phyloP scores from a whole-genome alignment of 1,139 yeast species.

The Lodderomyces parapsilosis region DNA sequence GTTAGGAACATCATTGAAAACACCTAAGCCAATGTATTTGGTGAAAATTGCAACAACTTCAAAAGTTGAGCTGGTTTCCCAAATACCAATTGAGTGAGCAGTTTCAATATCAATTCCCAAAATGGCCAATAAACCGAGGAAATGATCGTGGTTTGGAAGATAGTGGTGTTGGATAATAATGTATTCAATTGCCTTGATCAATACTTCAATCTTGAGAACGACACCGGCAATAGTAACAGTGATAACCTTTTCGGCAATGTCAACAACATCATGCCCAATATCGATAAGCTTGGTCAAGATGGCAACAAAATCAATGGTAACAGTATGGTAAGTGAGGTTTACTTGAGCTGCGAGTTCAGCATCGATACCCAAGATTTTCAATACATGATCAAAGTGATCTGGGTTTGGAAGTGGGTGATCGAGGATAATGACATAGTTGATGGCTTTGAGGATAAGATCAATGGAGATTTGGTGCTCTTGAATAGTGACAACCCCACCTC shows the following conservation, averaged over 20 bases:
- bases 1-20: background rate
- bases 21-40: background rate
- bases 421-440: constrained; percentile 1
- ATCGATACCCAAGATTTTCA: constrained; percentile 1
- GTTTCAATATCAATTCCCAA: background rate
- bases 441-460: constrained; percentile 2
- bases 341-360: background rate
- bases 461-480: background rate
- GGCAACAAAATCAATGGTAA: background rate
- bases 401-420: constrained; percentile 1
- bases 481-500: constrained; percentile 3
- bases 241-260: constrained; percentile 3
- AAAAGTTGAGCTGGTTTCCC: background rate
- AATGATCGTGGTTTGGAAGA: too few relatives aligned
- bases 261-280: background rate
- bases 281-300: background rate
- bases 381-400: background rate
- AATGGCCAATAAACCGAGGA: background rate
- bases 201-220: constrained; percentile 6
- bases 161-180: too few relatives aligned
- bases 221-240: constrained; percentile 8
- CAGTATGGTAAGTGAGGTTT: background rate
- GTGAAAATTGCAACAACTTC: background rate
- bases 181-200: background rate
- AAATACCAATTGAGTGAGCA: background rate